These are phyloP conservation scores for Saccharomyces hybrid DNA, from an alignment of 1,139 yeast species.

Conservation along the genomic window DNA sequence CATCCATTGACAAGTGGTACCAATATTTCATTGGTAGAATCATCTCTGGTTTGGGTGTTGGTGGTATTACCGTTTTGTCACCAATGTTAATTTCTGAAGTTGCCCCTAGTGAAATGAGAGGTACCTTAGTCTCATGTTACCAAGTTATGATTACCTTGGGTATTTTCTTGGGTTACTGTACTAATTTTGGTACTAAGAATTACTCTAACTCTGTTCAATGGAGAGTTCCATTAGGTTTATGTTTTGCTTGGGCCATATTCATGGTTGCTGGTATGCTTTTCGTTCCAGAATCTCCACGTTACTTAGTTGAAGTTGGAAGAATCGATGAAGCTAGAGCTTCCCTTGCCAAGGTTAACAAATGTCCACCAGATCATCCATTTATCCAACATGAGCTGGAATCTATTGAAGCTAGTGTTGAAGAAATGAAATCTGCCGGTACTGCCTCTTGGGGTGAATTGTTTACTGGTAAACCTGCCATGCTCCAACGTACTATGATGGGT, in stretches of 20 bases:
- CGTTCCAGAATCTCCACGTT: constrained; percentile 77
- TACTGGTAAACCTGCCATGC: constrained; percentile 46
- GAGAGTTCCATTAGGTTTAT: constrained; percentile 52
- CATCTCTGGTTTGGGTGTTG: constrained; percentile 56
- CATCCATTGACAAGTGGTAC: constrained; percentile 43
- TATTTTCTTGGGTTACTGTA: constrained; percentile 53
- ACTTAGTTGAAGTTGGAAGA: constrained; percentile 43
- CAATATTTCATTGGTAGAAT: constrained; percentile 54
- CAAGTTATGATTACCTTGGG: constrained; percentile 58
- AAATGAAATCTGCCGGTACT: constrained; percentile 51
- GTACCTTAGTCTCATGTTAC: constrained; percentile 53
- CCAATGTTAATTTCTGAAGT: constrained; percentile 60
- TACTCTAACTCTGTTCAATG: constrained; percentile 44
- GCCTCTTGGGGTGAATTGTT: constrained; percentile 61
- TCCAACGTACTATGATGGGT: constrained; percentile 57
- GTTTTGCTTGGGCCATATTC: constrained; percentile 37
- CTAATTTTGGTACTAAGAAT: constrained; percentile 48
- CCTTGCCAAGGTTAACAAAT: constrained; percentile 51
- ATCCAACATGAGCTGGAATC: constrained; percentile 50
- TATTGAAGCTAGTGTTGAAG: constrained; percentile 54
- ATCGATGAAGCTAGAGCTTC: constrained; percentile 52
- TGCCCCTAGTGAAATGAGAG: constrained; percentile 59
- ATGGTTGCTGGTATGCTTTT: constrained; percentile 47
- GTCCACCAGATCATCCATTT: constrained; percentile 46
- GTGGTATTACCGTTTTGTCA: constrained; percentile 50